Evolutionary conservation across 2,329 filamentous ascomycete genomes (phyloP), one percentile per base, ranked within the genome.

Genomic region (Penicillium sp.): DNA sequence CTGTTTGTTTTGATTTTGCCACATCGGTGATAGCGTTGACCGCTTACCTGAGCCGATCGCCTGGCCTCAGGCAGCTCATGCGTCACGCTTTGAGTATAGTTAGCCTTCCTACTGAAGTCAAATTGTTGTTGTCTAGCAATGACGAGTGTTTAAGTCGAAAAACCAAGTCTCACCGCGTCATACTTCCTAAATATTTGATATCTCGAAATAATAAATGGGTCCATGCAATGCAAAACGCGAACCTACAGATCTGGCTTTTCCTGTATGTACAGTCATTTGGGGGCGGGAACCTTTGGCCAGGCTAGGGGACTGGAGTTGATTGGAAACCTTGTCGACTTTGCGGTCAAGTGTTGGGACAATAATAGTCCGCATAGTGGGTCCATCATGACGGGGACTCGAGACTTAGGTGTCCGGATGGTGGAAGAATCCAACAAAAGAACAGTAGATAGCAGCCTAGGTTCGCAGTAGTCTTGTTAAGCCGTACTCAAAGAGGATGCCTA

Each of bases 1-100:
- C 22, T 63, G 62, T 70, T 72, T 71, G 67, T 71, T 72, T 65
- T 68, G 60, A 33, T 67, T 69, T 70, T 69, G 33, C 69, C 59
- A 2, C 51, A 67, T 66, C 29, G n/a, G 33, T 58, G 48, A 44
- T 46, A 47, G 42, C 11, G 7, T 20, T 26, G 29, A 6, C 25
- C 8, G 42, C 20, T 59, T 57, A 59, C 23, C 20, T 55, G 51
- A 51, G 45, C 47, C 4, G 6, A 33, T 51, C 14, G 12, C 49
- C 46, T 23, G 15, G 54, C 55, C 57, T 61, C 40, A 61, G 57
- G 60, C 60, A 54, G 47, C 41, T 49, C 9, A 23, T 49, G 9
- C 43, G 26, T 26, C 26, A 44, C 37, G 33, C 33, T 18, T 40
- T 12, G 41, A 26, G 23, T 9, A 12, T 44, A 25, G 41, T 25